These are phyloP conservation scores for Cymbidium sinense DNA, from an alignment of 106 monocot genomes.

Conservation along the genomic window DNA sequence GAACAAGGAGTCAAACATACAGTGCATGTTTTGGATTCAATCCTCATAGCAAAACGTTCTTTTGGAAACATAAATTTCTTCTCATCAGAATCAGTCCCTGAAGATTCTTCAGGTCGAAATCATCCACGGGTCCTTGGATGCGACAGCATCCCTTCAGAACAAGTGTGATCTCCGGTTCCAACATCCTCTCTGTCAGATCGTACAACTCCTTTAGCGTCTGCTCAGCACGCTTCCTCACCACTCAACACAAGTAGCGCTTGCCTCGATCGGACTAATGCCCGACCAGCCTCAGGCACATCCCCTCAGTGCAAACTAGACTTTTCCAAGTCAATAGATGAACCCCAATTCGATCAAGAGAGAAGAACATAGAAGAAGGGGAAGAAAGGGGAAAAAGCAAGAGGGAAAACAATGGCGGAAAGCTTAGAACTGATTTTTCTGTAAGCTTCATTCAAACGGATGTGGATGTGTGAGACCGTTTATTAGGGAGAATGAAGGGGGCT, in stretches of 20 bases:
- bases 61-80: background rate
- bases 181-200: too few species aligned
- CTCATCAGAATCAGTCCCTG: conserved; percentile 13
- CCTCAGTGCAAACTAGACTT: conserved; percentile 3
- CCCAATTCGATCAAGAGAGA: too few species aligned
- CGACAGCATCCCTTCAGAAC: conserved; percentile 33
- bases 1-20: too few species aligned
- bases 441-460: too few species aligned
- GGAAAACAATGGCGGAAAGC: background rate
- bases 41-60: conserved; percentile 5
- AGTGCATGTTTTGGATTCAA: conserved; percentile 75
- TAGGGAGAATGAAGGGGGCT: too few species aligned
- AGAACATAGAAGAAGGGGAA: background rate
- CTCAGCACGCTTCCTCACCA: too few species aligned
- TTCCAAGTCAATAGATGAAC: too few species aligned
- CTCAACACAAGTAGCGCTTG: too few species aligned
- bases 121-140: conserved; percentile 40
- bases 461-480: too few species aligned
- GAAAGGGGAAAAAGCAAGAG: background rate
- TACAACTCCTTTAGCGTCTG: too few species aligned
- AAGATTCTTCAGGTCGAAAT: conserved; percentile 14
- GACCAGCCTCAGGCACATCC: conserved; percentile 26
- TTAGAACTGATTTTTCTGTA: too few species aligned
- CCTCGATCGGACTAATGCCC: too few species aligned
- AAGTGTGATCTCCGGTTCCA: conserved; percentile 48